A percentile compares a stretch with the other conserved stretches of the same genome.
phyloP scores from a whole-genome alignment of 139 green algal species.

The Nannochloris sp. region DNA sequence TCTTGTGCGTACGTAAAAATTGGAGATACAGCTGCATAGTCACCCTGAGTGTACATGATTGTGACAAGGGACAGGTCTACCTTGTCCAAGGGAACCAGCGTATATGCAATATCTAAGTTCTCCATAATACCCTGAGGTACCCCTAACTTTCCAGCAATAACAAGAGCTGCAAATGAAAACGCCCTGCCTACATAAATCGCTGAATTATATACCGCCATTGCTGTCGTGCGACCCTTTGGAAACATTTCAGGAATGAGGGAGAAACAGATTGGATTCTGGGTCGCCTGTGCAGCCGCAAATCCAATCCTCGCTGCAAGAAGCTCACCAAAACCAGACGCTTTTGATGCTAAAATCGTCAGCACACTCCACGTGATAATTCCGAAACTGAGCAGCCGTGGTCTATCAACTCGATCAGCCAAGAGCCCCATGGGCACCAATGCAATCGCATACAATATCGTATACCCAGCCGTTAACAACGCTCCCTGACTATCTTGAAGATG shows the following conservation, averaged over 20 bases:
- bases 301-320: conserved; percentile 57
- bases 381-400: conserved; percentile 59
- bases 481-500: conserved; percentile 56
- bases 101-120: conserved; percentile 16
- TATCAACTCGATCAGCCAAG: conserved; percentile 59
- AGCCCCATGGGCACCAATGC: conserved; percentile 70
- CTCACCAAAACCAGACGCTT: conserved; percentile 36
- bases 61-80: conserved; percentile 65
- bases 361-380: conserved; percentile 58
- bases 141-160: conserved; percentile 46
- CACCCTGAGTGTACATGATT: conserved; percentile 64
- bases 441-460: conserved; percentile 73
- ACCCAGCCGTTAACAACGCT: conserved; percentile 44
- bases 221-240: conserved; percentile 61
- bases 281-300: conserved; percentile 71
- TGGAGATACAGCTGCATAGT: conserved; percentile 71
- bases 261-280: conserved; percentile 79
- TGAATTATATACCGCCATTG: conserved; percentile 79
- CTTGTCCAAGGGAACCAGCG: conserved; percentile 62
- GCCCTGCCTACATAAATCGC: conserved; percentile 79
- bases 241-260: conserved; percentile 83
- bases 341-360: conserved; percentile 53
- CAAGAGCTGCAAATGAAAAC: conserved; percentile 62
- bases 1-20: conserved; percentile 54
- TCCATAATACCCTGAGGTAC: conserved; percentile 20